Base-by-base conservation (phyloP, 129 eudicot genomes). In the Lonicera japonica region DNA sequence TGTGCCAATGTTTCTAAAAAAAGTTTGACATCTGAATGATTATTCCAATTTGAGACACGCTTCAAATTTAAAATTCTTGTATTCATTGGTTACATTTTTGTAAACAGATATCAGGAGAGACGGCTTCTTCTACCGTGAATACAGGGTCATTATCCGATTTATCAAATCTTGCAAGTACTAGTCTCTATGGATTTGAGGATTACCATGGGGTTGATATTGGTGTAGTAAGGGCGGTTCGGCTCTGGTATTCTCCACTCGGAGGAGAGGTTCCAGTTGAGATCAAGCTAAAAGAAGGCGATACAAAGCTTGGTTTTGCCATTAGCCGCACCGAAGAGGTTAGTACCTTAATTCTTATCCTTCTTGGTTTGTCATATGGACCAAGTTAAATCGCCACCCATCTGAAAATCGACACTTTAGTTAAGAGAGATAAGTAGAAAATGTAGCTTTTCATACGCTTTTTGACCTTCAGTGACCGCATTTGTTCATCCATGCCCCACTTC, bases 181-280 rank as follows among this genome's bases (percentile, higher is more conserved):
- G 97, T 54, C 64, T 90, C 12, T 90, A 90, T 25, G 97, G 97
- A 21, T 90, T 90, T 57, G 97, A 90, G 76, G 97, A 90, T 75
- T 90, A 90, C 80, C 97, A 90, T 52, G 97, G 97, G 24, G 95
- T 90, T 21, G 97, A 90, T 50, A 87, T 90, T 54, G 97, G 97
- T 15, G 95, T 90, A 11, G 95, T 90, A 8, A 75, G 97, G 73
- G 89, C 90, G 1, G 88, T 87, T 73, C 95, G 97, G 11, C 81
- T 90, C 58, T 90, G 97, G 97, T 90, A 72, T 67, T 84, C 95
- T 56, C 95, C 97, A 51, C 74, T 84, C 14, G 94, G 78, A 22
- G 97, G 95, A 55, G 97, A 90, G 74, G 56, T 87, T 41, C 71
- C 88, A 0, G 77, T 90, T 54, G 90, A 81, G 65, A 80, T 90